Evolutionary conservation across 2,329 filamentous ascomycete genomes (phyloP).

Genomic region (Alternaria sp.): DNA sequence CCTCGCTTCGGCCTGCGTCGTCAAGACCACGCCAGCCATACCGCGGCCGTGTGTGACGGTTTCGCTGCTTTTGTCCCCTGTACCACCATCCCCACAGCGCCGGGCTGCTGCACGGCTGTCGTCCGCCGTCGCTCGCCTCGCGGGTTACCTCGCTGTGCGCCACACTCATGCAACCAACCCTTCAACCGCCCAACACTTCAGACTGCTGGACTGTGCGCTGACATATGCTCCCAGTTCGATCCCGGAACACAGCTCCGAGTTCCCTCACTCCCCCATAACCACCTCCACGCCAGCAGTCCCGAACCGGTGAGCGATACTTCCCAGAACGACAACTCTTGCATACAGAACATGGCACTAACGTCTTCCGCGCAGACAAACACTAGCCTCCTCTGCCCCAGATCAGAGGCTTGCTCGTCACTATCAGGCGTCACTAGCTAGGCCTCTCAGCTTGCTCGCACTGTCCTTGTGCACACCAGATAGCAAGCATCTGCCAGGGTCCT

Average conservation of each 20-base stretch:
- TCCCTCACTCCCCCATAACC: conserved; percentile 19
- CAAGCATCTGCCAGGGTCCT: conserved; percentile 41
- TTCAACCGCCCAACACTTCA: conserved; percentile 33
- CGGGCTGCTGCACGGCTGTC: conserved; percentile 40
- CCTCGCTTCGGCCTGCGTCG: conserved; percentile 20
- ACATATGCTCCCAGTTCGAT: conserved; percentile 33
- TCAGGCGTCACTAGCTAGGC: conserved; percentile 37
- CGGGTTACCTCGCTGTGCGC: conserved; percentile 42
- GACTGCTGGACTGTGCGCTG: conserved; percentile 34
- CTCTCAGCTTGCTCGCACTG: conserved; percentile 43
- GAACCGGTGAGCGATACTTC: conserved; percentile 34
- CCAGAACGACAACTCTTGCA: conserved; percentile 21
- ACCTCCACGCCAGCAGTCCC: conserved; percentile 23
- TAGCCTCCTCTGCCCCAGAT: conserved; percentile 31
- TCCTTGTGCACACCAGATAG: conserved; percentile 41
- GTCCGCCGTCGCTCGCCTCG: conserved; percentile 43
- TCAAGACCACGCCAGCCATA: conserved; percentile 31
- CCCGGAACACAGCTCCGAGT: conserved; percentile 37
- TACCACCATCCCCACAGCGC: conserved; percentile 41
- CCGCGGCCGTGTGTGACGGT: conserved; percentile 41
- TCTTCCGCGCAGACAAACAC: conserved; percentile 40
- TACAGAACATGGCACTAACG: conserved; percentile 35
- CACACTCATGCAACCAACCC: conserved; percentile 46
- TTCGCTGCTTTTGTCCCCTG: conserved; percentile 40
- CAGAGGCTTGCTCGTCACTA: conserved; percentile 38